A percentile compares a stretch with the other conserved stretches of the same genome.
phyloP scores from a whole-genome alignment of 768 basidiomycete genomes.

The Brasilioporus rufonigricans region DNA sequence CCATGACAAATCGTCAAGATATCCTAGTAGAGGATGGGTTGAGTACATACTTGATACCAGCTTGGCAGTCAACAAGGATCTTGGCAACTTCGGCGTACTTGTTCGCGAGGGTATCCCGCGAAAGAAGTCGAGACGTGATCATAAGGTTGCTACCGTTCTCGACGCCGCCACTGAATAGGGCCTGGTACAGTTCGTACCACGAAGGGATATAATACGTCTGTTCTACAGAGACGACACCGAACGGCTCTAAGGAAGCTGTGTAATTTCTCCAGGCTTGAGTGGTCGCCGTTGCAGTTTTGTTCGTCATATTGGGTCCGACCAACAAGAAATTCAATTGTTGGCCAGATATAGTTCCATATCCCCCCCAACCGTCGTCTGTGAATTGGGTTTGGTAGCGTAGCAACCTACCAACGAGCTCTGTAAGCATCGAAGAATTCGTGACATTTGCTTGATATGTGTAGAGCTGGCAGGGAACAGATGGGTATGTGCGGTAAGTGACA shows the following conservation, averaged over 20 bases:
- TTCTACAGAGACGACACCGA: conserved; percentile 3
- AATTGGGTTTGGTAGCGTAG: conserved; percentile 35
- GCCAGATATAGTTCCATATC: conserved; percentile 24
- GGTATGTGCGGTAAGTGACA: conserved; percentile 46
- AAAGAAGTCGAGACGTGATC: conserved; percentile 9
- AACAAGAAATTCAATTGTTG: not conserved
- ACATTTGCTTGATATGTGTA: conserved; percentile 32
- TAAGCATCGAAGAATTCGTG: conserved; percentile 27
- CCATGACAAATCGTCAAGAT: not conserved
- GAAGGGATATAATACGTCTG: not conserved
- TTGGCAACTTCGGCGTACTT: conserved; percentile 1
- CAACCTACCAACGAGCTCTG: conserved; percentile 34
- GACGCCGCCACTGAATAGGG: not conserved
- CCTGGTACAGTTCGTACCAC: conserved; percentile 2
- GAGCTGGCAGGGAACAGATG: conserved; percentile 33
- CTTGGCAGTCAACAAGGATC: not conserved
- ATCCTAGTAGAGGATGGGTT: not conserved
- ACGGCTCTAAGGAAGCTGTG: conserved; percentile 8
- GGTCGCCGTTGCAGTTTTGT: conserved; percentile 10
- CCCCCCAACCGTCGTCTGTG: conserved; percentile 46
- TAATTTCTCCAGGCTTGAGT: conserved; percentile 34
- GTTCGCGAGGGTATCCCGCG: conserved; percentile 8
- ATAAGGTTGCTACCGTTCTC: not conserved
- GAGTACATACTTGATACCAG: conserved; percentile 6
- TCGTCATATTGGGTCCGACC: too few species aligned